A percentile compares a stretch with the other conserved stretches of the same genome.
Evolutionary conservation across 805 yeast genomes (phyloP).

Genomic region (Yamadazyma olivae): DNA sequence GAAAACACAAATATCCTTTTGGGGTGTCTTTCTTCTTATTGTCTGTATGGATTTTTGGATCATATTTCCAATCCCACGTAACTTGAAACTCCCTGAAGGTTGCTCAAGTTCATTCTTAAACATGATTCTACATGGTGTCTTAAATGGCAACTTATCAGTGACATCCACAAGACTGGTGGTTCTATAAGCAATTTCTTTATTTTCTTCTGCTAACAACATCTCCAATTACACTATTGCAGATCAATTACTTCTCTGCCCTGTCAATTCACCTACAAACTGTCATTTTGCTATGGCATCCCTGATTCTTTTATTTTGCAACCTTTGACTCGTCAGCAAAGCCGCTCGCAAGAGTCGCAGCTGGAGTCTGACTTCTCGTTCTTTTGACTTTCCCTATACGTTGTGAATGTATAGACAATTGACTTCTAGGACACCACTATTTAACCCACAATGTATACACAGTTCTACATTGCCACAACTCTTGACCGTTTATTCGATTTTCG

Average conservation of each 20-base stretch:
- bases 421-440: too few relatives aligned
- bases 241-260: too few relatives aligned
- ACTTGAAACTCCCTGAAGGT: conserved; percentile 58
- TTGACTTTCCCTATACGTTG: too few relatives aligned
- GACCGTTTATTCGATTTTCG: background rate
- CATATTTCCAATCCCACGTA: conserved; percentile 53
- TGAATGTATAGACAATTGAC: too few relatives aligned
- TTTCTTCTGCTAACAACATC: conserved; percentile 2
- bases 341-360: background rate
- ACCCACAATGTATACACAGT: too few relatives aligned
- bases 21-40: conserved; percentile 22
- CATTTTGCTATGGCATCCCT: too few relatives aligned
- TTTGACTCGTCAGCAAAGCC: too few relatives aligned
- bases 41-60: conserved; percentile 29
- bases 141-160: conserved; percentile 25
- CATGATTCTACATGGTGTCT: conserved; percentile 40
- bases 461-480: too few relatives aligned
- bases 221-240: too few relatives aligned
- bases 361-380: background rate
- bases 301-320: too few relatives aligned
- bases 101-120: conserved; percentile 53
- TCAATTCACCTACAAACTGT: too few relatives aligned
- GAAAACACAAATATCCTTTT: conserved; percentile 17
- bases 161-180: conserved; percentile 40
- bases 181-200: conserved; percentile 12